phyloP scores from a whole-genome alignment of 108 stramenopile genomes.

The Chaetoceros muelleri region DNA sequence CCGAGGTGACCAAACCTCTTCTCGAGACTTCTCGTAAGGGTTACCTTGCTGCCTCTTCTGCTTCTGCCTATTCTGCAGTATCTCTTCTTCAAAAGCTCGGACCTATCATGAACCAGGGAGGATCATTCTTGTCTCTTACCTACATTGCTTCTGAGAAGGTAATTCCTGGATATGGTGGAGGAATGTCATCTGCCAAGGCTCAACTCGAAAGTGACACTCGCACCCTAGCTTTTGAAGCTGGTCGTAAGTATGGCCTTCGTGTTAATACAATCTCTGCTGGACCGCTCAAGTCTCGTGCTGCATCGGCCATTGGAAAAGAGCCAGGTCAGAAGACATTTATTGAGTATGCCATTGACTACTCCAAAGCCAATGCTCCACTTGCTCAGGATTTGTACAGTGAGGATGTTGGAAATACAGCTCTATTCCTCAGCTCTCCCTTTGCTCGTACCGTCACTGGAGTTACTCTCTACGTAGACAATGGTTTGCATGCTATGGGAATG shows the following conservation, averaged over 20 bases:
- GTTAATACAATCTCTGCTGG: constrained; percentile 97
- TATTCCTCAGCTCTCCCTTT: constrained; percentile 87
- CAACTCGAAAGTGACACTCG: constrained; percentile 96
- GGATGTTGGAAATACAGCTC: constrained; percentile 89
- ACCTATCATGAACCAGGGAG: constrained; percentile 94
- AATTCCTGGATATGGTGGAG: constrained; percentile 97
- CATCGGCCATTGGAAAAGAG: constrained; percentile 87
- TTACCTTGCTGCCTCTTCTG: constrained; percentile 93
- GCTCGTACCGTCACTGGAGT: constrained; percentile 88
- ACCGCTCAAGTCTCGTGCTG: constrained; percentile 95
- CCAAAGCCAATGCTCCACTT: constrained; percentile 92
- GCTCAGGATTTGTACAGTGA: constrained; percentile 95
- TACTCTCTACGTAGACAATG: constrained; percentile 89
- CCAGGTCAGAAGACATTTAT: constrained; percentile 94
- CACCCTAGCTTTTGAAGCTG: constrained; percentile 92
- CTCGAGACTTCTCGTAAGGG: constrained; percentile 93
- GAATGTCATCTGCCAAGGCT: constrained; percentile 96
- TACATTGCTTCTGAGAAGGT: constrained; percentile 98
- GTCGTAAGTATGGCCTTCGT: constrained; percentile 87
- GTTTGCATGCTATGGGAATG: constrained; percentile 90
- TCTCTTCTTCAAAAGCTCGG: constrained; percentile 90
- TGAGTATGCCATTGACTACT: constrained; percentile 97
- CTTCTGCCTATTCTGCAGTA: constrained; percentile 95
- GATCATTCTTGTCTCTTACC: constrained; percentile 85
- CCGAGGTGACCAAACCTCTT: constrained; percentile 96